phyloP scores from a whole-genome alignment of 2,329 filamentous ascomycete species.

The Apiospora pterosperma region DNA sequence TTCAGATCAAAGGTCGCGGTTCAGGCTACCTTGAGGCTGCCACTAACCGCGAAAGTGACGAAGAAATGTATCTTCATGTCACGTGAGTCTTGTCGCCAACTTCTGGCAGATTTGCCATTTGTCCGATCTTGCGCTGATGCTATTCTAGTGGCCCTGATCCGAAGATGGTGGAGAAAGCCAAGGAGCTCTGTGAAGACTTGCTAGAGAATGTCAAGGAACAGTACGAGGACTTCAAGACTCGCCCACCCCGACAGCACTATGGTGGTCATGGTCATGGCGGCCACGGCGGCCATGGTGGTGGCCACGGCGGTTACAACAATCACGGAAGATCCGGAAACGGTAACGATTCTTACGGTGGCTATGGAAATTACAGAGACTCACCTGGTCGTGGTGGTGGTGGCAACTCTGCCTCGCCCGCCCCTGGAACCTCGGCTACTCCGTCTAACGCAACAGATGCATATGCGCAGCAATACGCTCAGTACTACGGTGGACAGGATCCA shows the following conservation, averaged over 20 bases:
- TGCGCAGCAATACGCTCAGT: conserved; percentile 78
- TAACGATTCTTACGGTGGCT: conserved; percentile 24
- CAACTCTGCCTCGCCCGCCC: conserved; percentile 36
- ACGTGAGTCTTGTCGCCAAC: conserved; percentile 57
- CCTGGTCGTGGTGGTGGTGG: conserved; percentile 26
- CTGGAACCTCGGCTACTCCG: conserved; percentile 38
- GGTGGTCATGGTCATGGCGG: conserved; percentile 43
- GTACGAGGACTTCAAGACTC: conserved; percentile 87
- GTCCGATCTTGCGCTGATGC: conserved; percentile 27
- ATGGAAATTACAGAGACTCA: conserved; percentile 26
- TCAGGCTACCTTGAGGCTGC: conserved; percentile 90
- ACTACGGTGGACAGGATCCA: conserved; percentile 73
- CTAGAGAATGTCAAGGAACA: conserved; percentile 82
- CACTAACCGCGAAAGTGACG: conserved; percentile 87
- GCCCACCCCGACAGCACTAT: conserved; percentile 64
- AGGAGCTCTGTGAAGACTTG: conserved; percentile 84
- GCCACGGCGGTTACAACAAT: conserved; percentile 27
- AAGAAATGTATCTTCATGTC: conserved; percentile 95
- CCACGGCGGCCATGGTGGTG: conserved; percentile 35
- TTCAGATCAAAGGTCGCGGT: conserved; percentile 96
- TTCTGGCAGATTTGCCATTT: not conserved
- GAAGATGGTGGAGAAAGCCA: conserved; percentile 80
- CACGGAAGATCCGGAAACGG: conserved; percentile 30
- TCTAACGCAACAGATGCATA: conserved; percentile 56
- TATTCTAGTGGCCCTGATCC: conserved; percentile 74